Evolutionary conservation across 176 grass and related monocot genomes (phyloP).

Genomic region (Oropetium thomaeum): DNA sequence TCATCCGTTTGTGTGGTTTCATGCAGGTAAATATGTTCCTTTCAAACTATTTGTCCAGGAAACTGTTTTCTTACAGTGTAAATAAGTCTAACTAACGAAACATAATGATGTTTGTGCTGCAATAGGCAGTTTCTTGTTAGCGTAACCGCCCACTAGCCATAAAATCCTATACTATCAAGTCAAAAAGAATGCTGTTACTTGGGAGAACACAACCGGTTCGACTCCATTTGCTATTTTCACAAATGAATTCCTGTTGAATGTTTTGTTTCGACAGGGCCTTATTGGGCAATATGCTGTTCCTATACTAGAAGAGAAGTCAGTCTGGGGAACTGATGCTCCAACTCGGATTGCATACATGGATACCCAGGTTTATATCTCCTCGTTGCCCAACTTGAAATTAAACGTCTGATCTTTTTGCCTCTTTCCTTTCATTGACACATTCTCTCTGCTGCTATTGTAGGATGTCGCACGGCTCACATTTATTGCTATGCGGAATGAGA

Average conservation of each 20-base stretch:
- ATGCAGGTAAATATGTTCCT: conserved; percentile 69
- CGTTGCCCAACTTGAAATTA: conserved; percentile 13
- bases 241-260: conserved; percentile 23
- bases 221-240: neutral
- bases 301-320: conserved; percentile 98
- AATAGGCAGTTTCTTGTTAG: conserved; percentile 6
- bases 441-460: conserved; percentile 43
- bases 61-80: conserved; percentile 13
- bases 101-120: conserved; percentile 8
- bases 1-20: conserved; percentile 92
- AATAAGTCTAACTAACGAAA: conserved; percentile 5
- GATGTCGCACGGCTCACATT: conserved; percentile 88
- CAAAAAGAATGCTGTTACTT: neutral
- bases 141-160: neutral
- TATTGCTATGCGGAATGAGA: conserved; percentile 87
- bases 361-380: conserved; percentile 62
- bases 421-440: conserved; percentile 29
- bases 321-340: conserved; percentile 99
- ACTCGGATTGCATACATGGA: conserved; percentile 99
- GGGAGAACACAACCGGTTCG: neutral
- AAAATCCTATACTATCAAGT: neutral
- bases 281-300: conserved; percentile 99
- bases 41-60: conserved; percentile 9
- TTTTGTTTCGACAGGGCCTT: conserved; percentile 64
- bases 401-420: neutral